phyloP scores from a whole-genome alignment of 2,329 filamentous ascomycete genomes.

The Pezicula carpinea region DNA sequence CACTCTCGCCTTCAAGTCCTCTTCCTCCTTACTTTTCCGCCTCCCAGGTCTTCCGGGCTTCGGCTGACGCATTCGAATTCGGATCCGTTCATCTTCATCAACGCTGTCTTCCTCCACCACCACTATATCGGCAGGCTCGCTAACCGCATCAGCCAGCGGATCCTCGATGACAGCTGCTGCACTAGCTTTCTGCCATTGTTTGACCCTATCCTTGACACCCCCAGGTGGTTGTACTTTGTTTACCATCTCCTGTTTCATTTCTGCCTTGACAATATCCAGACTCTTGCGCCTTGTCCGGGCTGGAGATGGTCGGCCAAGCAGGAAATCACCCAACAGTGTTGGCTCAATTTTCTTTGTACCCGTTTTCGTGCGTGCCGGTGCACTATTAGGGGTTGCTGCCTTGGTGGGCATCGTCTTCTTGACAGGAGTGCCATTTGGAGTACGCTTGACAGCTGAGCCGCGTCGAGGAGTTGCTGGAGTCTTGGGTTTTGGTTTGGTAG shows the following conservation, averaged over 20 bases:
- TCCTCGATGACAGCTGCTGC: constrained; percentile 56
- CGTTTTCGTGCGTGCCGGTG: constrained; percentile 18
- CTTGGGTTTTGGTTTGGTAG: constrained; percentile 6
- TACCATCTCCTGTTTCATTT: constrained; percentile 47
- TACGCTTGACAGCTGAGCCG: constrained; percentile 11
- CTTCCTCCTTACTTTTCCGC: constrained; percentile 26
- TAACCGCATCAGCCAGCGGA: constrained; percentile 43
- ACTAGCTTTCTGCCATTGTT: constrained; percentile 78
- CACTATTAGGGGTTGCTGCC: constrained; percentile 18
- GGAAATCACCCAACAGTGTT: constrained; percentile 52
- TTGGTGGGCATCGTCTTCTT: constrained; percentile 15
- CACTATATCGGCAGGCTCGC: constrained; percentile 57
- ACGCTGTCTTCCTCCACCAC: constrained; percentile 48
- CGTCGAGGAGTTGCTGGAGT: constrained; percentile 10
- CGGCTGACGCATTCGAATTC: constrained; percentile 32
- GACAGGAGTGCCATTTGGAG: constrained; percentile 17
- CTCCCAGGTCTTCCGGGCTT: constrained; percentile 9
- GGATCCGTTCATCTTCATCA: constrained; percentile 54
- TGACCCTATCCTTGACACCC: constrained; percentile 73
- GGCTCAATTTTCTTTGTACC: constrained; percentile 31
- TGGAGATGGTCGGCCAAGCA: constrained; percentile 51
- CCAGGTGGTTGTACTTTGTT: constrained; percentile 57
- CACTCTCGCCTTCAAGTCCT: constrained; percentile 17
- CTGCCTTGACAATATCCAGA: constrained; percentile 52
- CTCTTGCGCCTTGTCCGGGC: constrained; percentile 54